Evolutionary conservation across 805 yeast genomes (phyloP), one percentile per base, ranked within the genome.

Genomic region (Kuraishia molischiana): DNA sequence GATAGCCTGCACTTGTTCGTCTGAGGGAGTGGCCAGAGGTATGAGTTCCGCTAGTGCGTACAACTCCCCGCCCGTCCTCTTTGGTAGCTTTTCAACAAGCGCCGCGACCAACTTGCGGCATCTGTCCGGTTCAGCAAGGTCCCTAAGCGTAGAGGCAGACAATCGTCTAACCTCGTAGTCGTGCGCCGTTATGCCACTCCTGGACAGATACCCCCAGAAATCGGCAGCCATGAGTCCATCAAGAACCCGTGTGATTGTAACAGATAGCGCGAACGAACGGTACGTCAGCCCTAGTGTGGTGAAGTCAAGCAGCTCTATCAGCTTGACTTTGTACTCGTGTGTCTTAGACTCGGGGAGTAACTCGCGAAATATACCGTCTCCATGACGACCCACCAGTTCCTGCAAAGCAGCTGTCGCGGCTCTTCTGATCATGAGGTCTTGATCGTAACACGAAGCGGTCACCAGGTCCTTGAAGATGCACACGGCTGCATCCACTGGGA

Each of bases 381-480:
- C 84, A 51, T 76, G 79, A 28, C 97, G 61, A 0, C 97, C 97
- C 3, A 85, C 53, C 13, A 82, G 65, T 49, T 89, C 97, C 51
- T 89, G 97, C 5, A 89, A 49, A 0, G 92, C 90, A 1, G 97
- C 95, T 4, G 85, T 66, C 1, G 89, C 79, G 14, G 96, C 89
- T 40, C 94, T 64, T 39, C 96, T 65, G 4, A 87, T 72, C 41
- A 78, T 67, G 15, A 85, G 61, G 38, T 87, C 95, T 18, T 66
- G 60, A 52, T 89, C 97, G 50, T 80, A 79, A 35, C 85, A 65
- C 6, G 79, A 59, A 1, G 75, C 66, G 9, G 66, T 52, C 2
- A 83, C 48, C 19, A 85, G 53, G 45, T 67, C 64, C 15, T 45
- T 42, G 36, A 62, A 59, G 1, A 62, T 29, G 1, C 37, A 37